These are phyloP conservation scores for Calocybe gangraenosa DNA, from an alignment of 768 basidiomycete species.

Conservation along the genomic window DNA sequence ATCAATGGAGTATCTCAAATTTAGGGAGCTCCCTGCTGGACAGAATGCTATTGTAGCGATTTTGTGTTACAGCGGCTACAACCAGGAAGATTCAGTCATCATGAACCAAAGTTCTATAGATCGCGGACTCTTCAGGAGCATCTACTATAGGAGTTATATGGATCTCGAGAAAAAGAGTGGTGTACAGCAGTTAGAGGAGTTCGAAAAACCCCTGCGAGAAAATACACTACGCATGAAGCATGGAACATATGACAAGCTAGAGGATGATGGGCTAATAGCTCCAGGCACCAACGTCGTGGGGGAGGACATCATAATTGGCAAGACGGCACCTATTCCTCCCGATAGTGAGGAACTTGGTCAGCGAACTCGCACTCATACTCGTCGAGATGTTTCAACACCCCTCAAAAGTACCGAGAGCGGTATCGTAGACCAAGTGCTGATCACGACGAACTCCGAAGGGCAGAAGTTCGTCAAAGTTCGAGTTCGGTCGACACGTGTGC, in stretches of 20 bases:
- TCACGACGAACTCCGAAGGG: slow-evolving; percentile 94
- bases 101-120: slow-evolving; percentile 99
- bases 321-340: slow-evolving; percentile 94
- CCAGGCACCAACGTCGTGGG: slow-evolving; percentile 93
- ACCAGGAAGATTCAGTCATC: slow-evolving; percentile 99
- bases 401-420: slow-evolving; percentile 98
- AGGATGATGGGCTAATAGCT: slow-evolving; percentile 93
- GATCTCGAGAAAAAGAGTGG: slow-evolving; percentile 98
- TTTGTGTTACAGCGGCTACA: slow-evolving; percentile 98
- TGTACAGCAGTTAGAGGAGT: slow-evolving; percentile 87
- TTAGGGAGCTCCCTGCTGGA: slow-evolving; percentile 97
- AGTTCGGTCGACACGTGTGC: slow-evolving; percentile 91
- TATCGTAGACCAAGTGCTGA: slow-evolving; percentile 94
- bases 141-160: slow-evolving; percentile 98
- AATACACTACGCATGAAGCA: slow-evolving; percentile 96
- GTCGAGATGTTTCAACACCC: slow-evolving; percentile 95
- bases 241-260: slow-evolving; percentile 97
- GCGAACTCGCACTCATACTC: slow-evolving; percentile 87
- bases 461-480: slow-evolving; percentile 99
- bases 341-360: slow-evolving; percentile 98
- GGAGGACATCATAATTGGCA: slow-evolving; percentile 99
- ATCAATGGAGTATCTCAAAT: slow-evolving; percentile 98
- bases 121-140: slow-evolving; percentile 95
- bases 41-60: slow-evolving; percentile 99
- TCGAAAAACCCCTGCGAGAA: slow-evolving; percentile 93